Conservation (phyloP, 2,329 filamentous ascomycete species). For the Penicillium sp. region DNA sequence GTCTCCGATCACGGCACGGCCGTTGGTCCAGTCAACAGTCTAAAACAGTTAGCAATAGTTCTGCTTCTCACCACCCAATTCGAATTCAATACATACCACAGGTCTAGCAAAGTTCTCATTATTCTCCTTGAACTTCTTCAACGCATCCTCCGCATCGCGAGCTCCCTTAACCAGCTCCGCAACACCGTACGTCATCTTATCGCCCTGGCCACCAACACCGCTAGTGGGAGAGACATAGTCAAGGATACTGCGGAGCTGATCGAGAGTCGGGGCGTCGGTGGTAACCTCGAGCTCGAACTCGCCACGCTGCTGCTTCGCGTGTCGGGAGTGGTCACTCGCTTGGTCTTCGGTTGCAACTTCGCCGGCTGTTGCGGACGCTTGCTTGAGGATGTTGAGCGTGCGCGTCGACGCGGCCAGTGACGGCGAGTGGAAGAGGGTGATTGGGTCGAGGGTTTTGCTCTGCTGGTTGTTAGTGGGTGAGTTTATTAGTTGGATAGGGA, state of each 20-base stretch:
- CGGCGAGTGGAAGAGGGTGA: slow-evolving; percentile 94
- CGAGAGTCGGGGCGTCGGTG: slow-evolving; percentile 74
- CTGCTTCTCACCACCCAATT: background rate
- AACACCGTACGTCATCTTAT: slow-evolving; percentile 63
- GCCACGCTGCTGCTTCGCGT: slow-evolving; percentile 61
- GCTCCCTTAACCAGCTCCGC: slow-evolving; percentile 74
- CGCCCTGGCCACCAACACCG: slow-evolving; percentile 56
- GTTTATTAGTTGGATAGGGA: background rate
- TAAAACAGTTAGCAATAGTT: slow-evolving; percentile 28
- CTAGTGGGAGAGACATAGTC: slow-evolving; percentile 63
- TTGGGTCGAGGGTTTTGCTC: slow-evolving; percentile 82
- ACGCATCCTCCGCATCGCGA: slow-evolving; percentile 70
- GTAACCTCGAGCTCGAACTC: slow-evolving; percentile 88
- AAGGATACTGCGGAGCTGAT: slow-evolving; percentile 81
- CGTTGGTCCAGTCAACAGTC: slow-evolving; percentile 91
- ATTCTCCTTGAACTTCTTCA: slow-evolving; percentile 75
- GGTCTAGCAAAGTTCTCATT: slow-evolving; percentile 70
- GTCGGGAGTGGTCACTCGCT: slow-evolving; percentile 64
- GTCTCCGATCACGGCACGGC: slow-evolving; percentile 73
- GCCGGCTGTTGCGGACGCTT: slow-evolving; percentile 70
- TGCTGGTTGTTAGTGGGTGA: slow-evolving; percentile 36
- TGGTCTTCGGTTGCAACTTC: slow-evolving; percentile 73
- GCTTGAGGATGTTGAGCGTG: slow-evolving; percentile 76
- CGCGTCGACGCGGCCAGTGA: slow-evolving; percentile 70
- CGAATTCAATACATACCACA: slow-evolving; percentile 61